Evolutionary conservation across 2,329 filamentous ascomycete genomes (phyloP).

Genomic region (Claviceps capensis): DNA sequence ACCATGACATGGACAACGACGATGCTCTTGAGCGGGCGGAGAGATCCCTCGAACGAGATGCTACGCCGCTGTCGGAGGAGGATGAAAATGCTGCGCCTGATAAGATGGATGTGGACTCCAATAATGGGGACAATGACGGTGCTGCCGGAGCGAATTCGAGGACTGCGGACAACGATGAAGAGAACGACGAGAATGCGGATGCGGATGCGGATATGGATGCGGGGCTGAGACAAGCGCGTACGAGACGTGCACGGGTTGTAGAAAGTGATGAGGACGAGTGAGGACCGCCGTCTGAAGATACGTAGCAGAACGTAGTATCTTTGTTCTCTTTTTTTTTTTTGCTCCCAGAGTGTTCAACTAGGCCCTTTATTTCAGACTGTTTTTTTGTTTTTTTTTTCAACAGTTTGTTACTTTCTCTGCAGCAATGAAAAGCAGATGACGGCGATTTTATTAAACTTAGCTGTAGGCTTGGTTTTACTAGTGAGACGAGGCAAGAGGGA

Average conservation of each 20-base stretch:
- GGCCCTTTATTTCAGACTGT: no score
- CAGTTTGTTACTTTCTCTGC: no score
- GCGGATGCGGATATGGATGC: conserved; percentile 30
- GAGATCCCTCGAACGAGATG: conserved; percentile 23
- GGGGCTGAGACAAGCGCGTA: conserved; percentile 29
- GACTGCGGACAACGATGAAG: background rate
- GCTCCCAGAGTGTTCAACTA: no score
- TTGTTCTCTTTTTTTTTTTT: background rate
- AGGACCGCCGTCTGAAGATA: no score
- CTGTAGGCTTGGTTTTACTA: background rate
- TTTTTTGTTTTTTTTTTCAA: no score
- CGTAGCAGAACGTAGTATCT: background rate
- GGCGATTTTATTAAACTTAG: background rate
- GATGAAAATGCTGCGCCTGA: conserved; percentile 25
- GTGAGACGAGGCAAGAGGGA: background rate
- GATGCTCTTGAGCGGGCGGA: conserved; percentile 33
- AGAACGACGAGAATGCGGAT: conserved; percentile 29
- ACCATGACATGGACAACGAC: conserved; percentile 20
- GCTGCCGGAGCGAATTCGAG: background rate
- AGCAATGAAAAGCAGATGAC: no score
- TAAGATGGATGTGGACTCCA: conserved; percentile 39
- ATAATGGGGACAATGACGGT: conserved; percentile 16
- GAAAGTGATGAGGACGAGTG: conserved; percentile 15
- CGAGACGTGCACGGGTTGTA: conserved; percentile 36
- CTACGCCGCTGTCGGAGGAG: conserved; percentile 22